Conservation (phyloP, 2,329 filamentous ascomycete genomes). For the Talaromyces sp. region DNA sequence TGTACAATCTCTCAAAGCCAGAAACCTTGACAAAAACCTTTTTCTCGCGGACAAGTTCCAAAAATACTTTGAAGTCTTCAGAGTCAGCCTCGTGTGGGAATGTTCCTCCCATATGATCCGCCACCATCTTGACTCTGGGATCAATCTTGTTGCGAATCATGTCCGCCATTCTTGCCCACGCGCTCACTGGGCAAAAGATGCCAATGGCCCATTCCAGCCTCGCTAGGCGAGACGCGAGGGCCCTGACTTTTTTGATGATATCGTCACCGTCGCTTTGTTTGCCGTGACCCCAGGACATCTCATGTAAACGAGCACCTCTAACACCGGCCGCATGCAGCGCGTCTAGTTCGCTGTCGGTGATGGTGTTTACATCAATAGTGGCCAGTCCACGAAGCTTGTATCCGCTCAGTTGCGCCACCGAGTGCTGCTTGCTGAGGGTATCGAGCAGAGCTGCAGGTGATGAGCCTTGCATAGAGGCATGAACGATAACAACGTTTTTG, state of each 20-base stretch:
- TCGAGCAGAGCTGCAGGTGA: slow-evolving; percentile 17
- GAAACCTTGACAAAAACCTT: slow-evolving; percentile 18
- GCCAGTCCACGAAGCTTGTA: slow-evolving; percentile 9
- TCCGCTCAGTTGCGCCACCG: not conserved
- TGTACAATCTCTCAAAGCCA: slow-evolving; percentile 19
- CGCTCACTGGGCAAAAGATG: slow-evolving; percentile 15
- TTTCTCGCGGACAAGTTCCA: slow-evolving; percentile 16
- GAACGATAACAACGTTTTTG: slow-evolving; percentile 19
- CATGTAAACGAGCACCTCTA: slow-evolving; percentile 17
- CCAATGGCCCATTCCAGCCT: slow-evolving; percentile 17
- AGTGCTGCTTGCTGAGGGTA: slow-evolving; percentile 11
- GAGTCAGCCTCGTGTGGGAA: slow-evolving; percentile 17
- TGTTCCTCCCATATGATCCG: slow-evolving; percentile 18
- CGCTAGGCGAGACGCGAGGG: slow-evolving; percentile 12
- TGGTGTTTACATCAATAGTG: slow-evolving; percentile 11
- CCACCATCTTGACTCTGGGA: slow-evolving; percentile 17
- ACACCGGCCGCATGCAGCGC: slow-evolving; percentile 17
- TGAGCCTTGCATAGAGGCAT: slow-evolving; percentile 19
- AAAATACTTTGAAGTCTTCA: slow-evolving; percentile 15
- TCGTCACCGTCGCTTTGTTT: slow-evolving; percentile 11
- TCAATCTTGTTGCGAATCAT: slow-evolving; percentile 16
- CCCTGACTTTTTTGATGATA: slow-evolving; percentile 13
- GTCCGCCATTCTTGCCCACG: slow-evolving; percentile 17
- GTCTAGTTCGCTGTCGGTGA: slow-evolving; percentile 18
- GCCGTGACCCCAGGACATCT: slow-evolving; percentile 19